A percentile compares a stretch with the other conserved stretches of the same genome.
phyloP scores from a whole-genome alignment of 2,329 filamentous ascomycete species.

The Phoma sp. region DNA sequence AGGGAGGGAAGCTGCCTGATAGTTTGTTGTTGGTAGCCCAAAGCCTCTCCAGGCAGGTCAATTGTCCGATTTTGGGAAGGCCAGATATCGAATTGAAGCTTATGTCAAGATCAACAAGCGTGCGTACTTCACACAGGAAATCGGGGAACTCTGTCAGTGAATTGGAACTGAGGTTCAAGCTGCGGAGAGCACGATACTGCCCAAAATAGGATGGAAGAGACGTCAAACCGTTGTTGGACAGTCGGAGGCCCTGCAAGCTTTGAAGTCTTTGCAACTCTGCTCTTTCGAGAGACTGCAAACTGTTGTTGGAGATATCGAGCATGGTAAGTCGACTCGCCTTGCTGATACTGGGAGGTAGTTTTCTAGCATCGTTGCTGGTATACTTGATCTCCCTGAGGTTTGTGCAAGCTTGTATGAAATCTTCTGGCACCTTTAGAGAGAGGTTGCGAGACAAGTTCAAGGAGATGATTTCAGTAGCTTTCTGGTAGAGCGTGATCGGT shows the following conservation, averaged over 20 bases:
- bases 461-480: conserved; percentile 89
- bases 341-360: conserved; percentile 81
- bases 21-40: conserved; percentile 96
- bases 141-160: conserved; percentile 83
- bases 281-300: conserved; percentile 83
- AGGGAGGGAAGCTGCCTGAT: conserved; percentile 72
- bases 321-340: conserved; percentile 82
- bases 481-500: conserved; percentile 90
- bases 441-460: conserved; percentile 93
- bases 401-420: conserved; percentile 93
- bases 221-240: conserved; percentile 90
- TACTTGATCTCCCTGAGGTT: conserved; percentile 95
- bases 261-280: conserved; percentile 78
- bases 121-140: conserved; percentile 81
- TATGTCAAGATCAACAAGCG: conserved; percentile 89
- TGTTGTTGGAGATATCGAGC: conserved; percentile 93
- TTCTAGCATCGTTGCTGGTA: conserved; percentile 89
- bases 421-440: conserved; percentile 88
- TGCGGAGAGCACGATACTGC: conserved; percentile 77
- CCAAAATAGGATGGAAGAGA: conserved; percentile 82
- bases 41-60: conserved; percentile 82
- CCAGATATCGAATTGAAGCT: conserved; percentile 91
- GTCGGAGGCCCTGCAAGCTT: conserved; percentile 83
- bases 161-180: conserved; percentile 92
- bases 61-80: conserved; percentile 78